Evolutionary conservation across 2,329 filamentous ascomycete species (phyloP).

Genomic region (Phoma sp.): DNA sequence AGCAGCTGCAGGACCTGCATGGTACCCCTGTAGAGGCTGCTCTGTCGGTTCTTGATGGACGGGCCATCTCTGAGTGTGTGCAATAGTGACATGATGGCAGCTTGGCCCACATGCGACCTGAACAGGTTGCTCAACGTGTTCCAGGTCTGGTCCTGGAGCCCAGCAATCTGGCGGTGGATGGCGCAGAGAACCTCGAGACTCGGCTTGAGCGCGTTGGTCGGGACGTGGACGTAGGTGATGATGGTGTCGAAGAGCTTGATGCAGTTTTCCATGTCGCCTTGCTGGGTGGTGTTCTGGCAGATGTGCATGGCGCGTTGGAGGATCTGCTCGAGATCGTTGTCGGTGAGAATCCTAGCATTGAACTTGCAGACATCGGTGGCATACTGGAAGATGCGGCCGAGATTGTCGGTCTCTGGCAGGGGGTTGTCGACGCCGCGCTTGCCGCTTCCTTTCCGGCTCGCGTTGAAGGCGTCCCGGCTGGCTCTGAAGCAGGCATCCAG

Average conservation of each 20-base stretch:
- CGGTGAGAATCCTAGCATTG: slow-evolving; percentile 72
- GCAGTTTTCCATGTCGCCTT: slow-evolving; percentile 70
- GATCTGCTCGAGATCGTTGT: slow-evolving; percentile 65
- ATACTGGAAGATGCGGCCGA: slow-evolving; percentile 69
- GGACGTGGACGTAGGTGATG: slow-evolving; percentile 75
- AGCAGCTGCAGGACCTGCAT: slow-evolving; percentile 41
- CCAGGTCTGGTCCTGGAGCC: slow-evolving; percentile 70
- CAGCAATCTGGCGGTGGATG: slow-evolving; percentile 70
- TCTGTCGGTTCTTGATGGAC: slow-evolving; percentile 28
- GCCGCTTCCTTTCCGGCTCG: slow-evolving; percentile 31
- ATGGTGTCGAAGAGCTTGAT: slow-evolving; percentile 73
- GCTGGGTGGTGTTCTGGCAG: slow-evolving; percentile 69
- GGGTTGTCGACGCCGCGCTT: slow-evolving; percentile 33
- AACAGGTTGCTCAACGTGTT: slow-evolving; percentile 73
- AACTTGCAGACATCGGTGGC: slow-evolving; percentile 75
- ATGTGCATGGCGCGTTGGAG: slow-evolving; percentile 70
- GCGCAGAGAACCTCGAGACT: slow-evolving; percentile 75
- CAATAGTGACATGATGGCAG: slow-evolving; percentile 69
- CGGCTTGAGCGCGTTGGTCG: slow-evolving; percentile 65
- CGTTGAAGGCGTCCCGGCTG: slow-evolving; percentile 34
- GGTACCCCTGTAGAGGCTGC: slow-evolving; percentile 38
- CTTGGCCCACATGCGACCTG: slow-evolving; percentile 75
- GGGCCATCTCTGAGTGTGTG: slow-evolving; percentile 55
- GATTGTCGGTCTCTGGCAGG: slow-evolving; percentile 36
- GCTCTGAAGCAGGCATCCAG: slow-evolving; percentile 44